A percentile compares a stretch with the other conserved stretches of the same genome.
Evolutionary conservation across 2,329 filamentous ascomycete genomes (phyloP).

Genomic region (Sporothrix dimorphospora): DNA sequence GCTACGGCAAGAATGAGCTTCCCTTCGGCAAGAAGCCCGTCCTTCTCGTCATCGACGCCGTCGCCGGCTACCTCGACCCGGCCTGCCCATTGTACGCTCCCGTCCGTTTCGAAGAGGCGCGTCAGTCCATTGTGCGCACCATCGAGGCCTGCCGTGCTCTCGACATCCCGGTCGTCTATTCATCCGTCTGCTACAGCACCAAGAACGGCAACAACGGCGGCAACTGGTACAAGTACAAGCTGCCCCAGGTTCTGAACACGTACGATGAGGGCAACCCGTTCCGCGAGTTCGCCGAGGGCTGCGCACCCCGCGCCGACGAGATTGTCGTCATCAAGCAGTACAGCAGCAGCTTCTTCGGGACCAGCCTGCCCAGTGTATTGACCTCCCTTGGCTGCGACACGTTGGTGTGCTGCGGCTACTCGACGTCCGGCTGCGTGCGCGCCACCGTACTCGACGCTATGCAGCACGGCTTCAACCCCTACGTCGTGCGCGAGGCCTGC

Average conservation of each 20-base stretch:
- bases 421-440: conserved; percentile 11
- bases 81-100: conserved; percentile 5
- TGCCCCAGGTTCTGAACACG: background rate
- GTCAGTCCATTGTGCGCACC: background rate
- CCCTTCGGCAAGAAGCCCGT: conserved; percentile 14
- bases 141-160: conserved; percentile 6
- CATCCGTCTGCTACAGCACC: conserved; percentile 13
- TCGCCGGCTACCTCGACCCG: conserved; percentile 7
- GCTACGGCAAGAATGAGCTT: conserved; percentile 19
- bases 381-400: conserved; percentile 10
- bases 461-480: conserved; percentile 22
- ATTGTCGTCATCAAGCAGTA: conserved; percentile 22
- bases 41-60: conserved; percentile 17
- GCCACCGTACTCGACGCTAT: conserved; percentile 7
- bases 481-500: conserved; percentile 16
- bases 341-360: conserved; percentile 22
- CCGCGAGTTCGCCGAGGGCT: conserved; percentile 17
- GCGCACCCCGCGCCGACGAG: background rate
- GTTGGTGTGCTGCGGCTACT: conserved; percentile 14
- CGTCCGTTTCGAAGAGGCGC: background rate
- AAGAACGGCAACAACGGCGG: conserved; percentile 20
- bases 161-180: background rate
- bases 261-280: conserved; percentile 24
- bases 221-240: conserved; percentile 25
- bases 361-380: background rate